These are phyloP conservation scores for Carex sylvatica DNA, from an alignment of 202 grass and related monocot species.

Conservation along the genomic window DNA sequence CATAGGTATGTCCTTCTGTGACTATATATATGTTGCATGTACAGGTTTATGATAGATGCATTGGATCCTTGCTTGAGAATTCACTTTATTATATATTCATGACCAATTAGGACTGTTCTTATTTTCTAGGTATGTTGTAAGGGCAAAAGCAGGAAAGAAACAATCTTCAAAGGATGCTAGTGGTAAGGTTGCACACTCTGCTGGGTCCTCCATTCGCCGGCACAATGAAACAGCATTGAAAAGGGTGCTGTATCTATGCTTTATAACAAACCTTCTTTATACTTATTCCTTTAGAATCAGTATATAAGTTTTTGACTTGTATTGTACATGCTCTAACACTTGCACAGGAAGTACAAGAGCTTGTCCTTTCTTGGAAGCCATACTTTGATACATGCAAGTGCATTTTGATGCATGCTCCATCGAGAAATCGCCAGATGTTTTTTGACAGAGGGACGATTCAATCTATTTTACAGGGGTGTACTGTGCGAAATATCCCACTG, in stretches of 20 bases:
- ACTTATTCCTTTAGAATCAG: slow-evolving; percentile 2
- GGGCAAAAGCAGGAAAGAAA: slow-evolving; percentile 91
- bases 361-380: slow-evolving; percentile 74
- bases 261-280: not conserved
- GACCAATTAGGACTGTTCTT: slow-evolving; percentile 7
- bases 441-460: slow-evolving; percentile 79
- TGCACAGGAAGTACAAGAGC: slow-evolving; percentile 82
- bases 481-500: slow-evolving; percentile 62
- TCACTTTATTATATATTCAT: slow-evolving; percentile 2
- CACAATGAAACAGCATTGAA: slow-evolving; percentile 91
- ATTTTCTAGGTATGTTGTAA: slow-evolving; percentile 91
- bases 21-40: not conserved
- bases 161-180: slow-evolving; percentile 96
- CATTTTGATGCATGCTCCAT: slow-evolving; percentile 78
- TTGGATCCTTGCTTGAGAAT: not conserved
- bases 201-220: slow-evolving; percentile 86
- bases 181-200: slow-evolving; percentile 85
- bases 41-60: not conserved
- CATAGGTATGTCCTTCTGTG: slow-evolving; percentile 55
- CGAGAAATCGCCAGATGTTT: slow-evolving; percentile 72
- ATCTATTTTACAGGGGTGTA: slow-evolving; percentile 45
- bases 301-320: not conserved
- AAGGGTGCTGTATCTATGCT: slow-evolving; percentile 41
- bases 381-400: slow-evolving; percentile 63
- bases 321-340: slow-evolving; percentile 11